Base-by-base conservation (phyloP, 2,329 filamentous ascomycete genomes). In the Scortechinia acanthostroma region DNA sequence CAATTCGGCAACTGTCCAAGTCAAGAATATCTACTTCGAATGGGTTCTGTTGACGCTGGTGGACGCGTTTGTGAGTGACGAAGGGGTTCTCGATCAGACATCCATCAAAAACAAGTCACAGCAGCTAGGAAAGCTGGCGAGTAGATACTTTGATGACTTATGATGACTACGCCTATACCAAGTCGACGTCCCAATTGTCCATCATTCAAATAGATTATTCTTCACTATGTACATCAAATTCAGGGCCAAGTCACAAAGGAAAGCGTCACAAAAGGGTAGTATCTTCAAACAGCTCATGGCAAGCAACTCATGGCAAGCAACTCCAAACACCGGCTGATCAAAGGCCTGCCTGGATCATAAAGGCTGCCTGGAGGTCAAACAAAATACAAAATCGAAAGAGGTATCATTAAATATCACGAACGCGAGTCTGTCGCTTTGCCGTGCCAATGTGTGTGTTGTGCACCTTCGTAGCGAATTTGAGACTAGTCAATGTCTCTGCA, bases 401-500 rank as follows among this genome's bases (percentile, higher is more conserved):
- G 25, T 30, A 30, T 30, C 25, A 30, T 30, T 30, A 30, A 30
- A 10, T 10, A n/a, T 30, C 25, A n/a, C 25, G 25, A 30, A 30
- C 25, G 25, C 25, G 25, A 30, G 25, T n/a, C 25, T 30, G 25
- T 10, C 25, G 25, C 62, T 73, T 83, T 22, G 80, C 80, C 1
- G 79, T 81, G 43, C 80, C 80, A 55, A 84, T 83, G 52, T 83
- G 80, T 16, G 80, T 83, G 53, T 83, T 82, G 60, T 50, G 17
- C 50, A 75, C 78, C 65, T 83, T 86, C 15, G 77, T 83, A 14
- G 81, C 81, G 55, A 86, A 86, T 55, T 83, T 80, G 57, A 86
- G 68, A 64, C 78, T 83, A 33, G 80, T 85, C 56, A 84, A 68
- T 10, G 79, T 84, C 63, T 86, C 81, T 45, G 73, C 71, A 48